phyloP scores from a whole-genome alignment of 176 grass and related monocot genomes.

The Triticum monococcum region DNA sequence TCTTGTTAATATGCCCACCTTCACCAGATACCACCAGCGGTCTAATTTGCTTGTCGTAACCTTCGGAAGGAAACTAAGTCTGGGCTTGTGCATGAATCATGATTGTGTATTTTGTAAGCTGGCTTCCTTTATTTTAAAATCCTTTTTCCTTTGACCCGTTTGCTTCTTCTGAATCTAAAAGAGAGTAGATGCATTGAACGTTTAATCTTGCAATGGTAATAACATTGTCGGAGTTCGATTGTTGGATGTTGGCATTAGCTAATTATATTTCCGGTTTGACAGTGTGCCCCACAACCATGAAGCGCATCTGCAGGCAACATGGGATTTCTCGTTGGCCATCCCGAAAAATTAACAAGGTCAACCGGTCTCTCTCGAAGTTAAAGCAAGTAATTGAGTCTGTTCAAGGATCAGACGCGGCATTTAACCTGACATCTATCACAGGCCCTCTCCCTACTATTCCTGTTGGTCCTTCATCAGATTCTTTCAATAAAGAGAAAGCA shows the following conservation, averaged over 20 bases:
- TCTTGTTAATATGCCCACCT: neutral
- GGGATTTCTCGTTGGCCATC: constrained; percentile 94
- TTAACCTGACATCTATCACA: constrained; percentile 73
- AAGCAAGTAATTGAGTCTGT: constrained; percentile 97
- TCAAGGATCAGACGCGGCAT: constrained; percentile 67
- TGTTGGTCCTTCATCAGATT: constrained; percentile 48
- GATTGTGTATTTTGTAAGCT: neutral
- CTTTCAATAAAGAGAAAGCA: constrained; percentile 53
- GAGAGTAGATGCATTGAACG: neutral
- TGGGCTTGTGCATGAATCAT: neutral
- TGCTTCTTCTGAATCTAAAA: neutral
- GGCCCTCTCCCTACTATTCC: constrained; percentile 66
- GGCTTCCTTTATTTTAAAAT: neutral
- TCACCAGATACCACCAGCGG: neutral
- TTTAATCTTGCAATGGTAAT: neutral
- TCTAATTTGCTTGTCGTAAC: neutral
- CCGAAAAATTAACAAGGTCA: constrained; percentile 98
- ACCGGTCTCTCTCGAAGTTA: constrained; percentile 89
- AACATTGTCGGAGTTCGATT: neutral
- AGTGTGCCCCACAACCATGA: constrained; percentile 99
- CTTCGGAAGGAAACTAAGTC: neutral
- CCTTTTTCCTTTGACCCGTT: neutral
- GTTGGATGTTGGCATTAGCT: constrained; percentile 11
- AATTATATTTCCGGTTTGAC: constrained; percentile 35
- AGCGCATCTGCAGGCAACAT: constrained; percentile 97